Evolutionary conservation across 192 early-diverging fungal genomes (phyloP), one percentile per base, ranked within the genome.

Genomic region (Lobosporangium transversale): DNA sequence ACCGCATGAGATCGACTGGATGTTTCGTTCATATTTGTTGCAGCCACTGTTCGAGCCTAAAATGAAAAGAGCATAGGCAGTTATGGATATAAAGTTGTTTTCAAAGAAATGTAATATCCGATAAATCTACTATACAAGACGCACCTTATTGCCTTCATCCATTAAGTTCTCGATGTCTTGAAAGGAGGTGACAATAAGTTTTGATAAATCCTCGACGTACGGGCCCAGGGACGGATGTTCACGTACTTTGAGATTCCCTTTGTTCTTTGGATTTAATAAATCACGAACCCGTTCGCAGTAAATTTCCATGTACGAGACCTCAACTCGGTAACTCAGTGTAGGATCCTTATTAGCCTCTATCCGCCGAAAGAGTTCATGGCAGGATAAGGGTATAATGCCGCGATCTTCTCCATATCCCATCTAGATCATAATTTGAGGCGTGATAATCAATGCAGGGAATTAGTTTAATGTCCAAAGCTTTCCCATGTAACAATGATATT

Each of bases 1-100:
- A 95, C 92, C 3, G 92, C 93, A 83, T 95, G 93, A 14, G 96
- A 91, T 40, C 95, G 88, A 80, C 90, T 92, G 53, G 94, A 96
- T 3, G 89, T 89, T 58, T 92, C 95, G 80, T 98, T 98, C 94
- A 97, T 96, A 62, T 94, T 92, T 52, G 96, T 98, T 18, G 95
- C 88, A 4, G 95, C 96, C 18, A 96, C 93, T 5, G 94, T 96
- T 66, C 92, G 85, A 24, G 91, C 87, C 89, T 93, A 33, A 10
- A 17, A 21, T 8, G 24, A 40, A 17, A 3, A 29, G 12, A 31
- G 35, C 2, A 32, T 35, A 20, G 37, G 18, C 37, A 20, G n/a
- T 14, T 14, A 17, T 50, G 6, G 27, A 24, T 48, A 17, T 17
- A 48, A n/a, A n/a, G n/a, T n/a, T n/a, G n/a, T n/a, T n/a, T n/a